Evolutionary conservation across 768 basidiomycete genomes (phyloP), one percentile per base, ranked within the genome.

Genomic region (Hortiboletus campestris): DNA sequence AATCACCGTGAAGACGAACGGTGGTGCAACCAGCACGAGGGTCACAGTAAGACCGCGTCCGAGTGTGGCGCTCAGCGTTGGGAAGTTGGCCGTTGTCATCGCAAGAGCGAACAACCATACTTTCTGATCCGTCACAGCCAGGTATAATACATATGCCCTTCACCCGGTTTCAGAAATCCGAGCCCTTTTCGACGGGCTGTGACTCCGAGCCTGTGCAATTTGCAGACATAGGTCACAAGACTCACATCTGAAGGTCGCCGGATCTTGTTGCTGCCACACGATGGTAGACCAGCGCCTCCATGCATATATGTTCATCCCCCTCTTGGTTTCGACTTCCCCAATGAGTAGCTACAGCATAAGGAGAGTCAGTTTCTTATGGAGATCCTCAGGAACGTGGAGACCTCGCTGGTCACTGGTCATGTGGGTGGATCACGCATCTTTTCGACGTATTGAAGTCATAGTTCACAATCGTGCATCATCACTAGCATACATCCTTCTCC

Each of bases 21-120:
- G 90, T 9, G 90, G 91, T 9, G 86, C 89, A 66, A 88, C 89
- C 55, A 93, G 78, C 46, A 90, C 65, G 11, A 91, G 76, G 3
- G 87, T 85, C 38, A 84, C 74, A 3, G 86, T 88, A 31, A 75
- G 71, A 58, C 73, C 76, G 69, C 78, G 88, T 13, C 86, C 86
- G 67, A 94, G 76, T 6, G 91, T 93, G 16, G 79, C 80, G 38
- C 80, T 84, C 54, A 93, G 73, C 1, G 91, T 89, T 22, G 86
- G 89, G 75, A 91, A 92, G 70, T 84, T 90, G n/a, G 84, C 85
- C 6, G 65, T 46, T 3, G 59, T n/a, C 52, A 58, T 42, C 13
- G 84, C 79, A 28, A 90, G 55, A 17, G 88, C 79, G 43, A 94
- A 77, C 80, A 81, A 85, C 86, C 89, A 94, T 36, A 94, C 87